Percentiles rank a stretch among this genome's conserved stretches.
phyloP scores from a whole-genome alignment of 371 early-diverging fungal species.

The Encephalitozoon romaleae region DNA sequence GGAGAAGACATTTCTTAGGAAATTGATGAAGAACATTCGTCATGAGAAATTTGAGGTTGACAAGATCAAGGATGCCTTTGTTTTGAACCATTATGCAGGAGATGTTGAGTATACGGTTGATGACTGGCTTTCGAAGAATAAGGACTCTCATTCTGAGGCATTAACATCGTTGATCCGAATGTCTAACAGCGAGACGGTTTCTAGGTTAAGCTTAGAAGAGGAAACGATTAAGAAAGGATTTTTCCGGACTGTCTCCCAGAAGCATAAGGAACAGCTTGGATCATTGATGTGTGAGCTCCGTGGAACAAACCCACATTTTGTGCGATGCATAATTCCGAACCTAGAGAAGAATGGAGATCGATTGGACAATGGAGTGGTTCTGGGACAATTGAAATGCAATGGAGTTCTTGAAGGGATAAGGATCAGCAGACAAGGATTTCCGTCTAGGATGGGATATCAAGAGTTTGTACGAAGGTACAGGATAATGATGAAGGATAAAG shows the following conservation, averaged over 20 bases:
- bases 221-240: slow-evolving; percentile 63
- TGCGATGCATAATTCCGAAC: slow-evolving; percentile 97
- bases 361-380: slow-evolving; percentile 71
- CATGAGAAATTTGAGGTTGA: slow-evolving; percentile 37
- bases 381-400: slow-evolving; percentile 92
- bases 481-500: slow-evolving; percentile 70
- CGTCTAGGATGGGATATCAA: slow-evolving; percentile 77
- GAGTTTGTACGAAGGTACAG: slow-evolving; percentile 91
- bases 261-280: slow-evolving; percentile 83
- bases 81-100: slow-evolving; percentile 90
- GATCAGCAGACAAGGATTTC: slow-evolving; percentile 92
- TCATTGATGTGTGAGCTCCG: slow-evolving; percentile 78
- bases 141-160: slow-evolving; percentile 93
- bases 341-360: slow-evolving; percentile 75
- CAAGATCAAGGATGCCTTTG: slow-evolving; percentile 76
- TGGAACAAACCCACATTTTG: slow-evolving; percentile 91
- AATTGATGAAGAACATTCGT: slow-evolving; percentile 65
- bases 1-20: slow-evolving; percentile 85
- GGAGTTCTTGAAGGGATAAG: slow-evolving; percentile 98
- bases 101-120: slow-evolving; percentile 82
- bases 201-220: not conserved
- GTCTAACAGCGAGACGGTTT: not conserved
- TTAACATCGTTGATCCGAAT: slow-evolving; percentile 59
- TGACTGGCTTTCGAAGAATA: slow-evolving; percentile 96
- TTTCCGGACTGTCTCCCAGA: slow-evolving; percentile 77